phyloP scores from a whole-genome alignment of 805 yeast genomes.

The Jamesozyma hellenica region DNA sequence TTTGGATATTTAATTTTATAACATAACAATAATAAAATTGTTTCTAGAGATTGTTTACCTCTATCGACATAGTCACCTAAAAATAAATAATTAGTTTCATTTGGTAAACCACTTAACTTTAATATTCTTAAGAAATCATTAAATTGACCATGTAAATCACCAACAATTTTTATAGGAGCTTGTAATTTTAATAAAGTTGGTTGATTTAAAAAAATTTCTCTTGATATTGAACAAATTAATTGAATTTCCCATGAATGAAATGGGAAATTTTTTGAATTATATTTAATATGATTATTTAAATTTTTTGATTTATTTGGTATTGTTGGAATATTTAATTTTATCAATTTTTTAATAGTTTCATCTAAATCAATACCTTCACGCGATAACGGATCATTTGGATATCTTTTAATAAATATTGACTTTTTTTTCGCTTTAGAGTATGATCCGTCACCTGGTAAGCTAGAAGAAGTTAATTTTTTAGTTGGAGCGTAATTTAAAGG shows the following conservation, averaged over 20 bases:
- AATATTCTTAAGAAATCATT: slow-evolving; percentile 82
- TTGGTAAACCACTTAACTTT: slow-evolving; percentile 94
- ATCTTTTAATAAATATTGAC: slow-evolving; percentile 20
- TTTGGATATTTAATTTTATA: slow-evolving; percentile 94
- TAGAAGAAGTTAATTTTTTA: too few relatives aligned
- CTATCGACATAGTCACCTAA: slow-evolving; percentile 96
- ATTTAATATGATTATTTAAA: slow-evolving; percentile 11
- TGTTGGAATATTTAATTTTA: slow-evolving; percentile 31
- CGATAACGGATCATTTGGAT: slow-evolving; percentile 22
- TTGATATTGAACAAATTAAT: slow-evolving; percentile 45
- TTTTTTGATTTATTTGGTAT: not conserved
- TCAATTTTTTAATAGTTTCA: slow-evolving; percentile 48
- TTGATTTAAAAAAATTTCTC: slow-evolving; percentile 52
- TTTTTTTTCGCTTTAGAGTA: slow-evolving; percentile 8
- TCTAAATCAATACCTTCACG: slow-evolving; percentile 42
- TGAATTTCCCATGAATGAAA: slow-evolving; percentile 46
- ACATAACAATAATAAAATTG: slow-evolving; percentile 76
- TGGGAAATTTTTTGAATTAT: slow-evolving; percentile 32
- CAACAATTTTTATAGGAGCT: slow-evolving; percentile 75
- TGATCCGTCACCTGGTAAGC: too few relatives aligned
- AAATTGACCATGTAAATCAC: slow-evolving; percentile 95
- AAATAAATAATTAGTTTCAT: slow-evolving; percentile 82
- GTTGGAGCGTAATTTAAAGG: too few relatives aligned
- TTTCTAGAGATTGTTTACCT: slow-evolving; percentile 92
- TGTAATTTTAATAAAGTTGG: slow-evolving; percentile 57